Conservation (phyloP, 192 early-diverging fungal genomes). For the Coemansia sp. region DNA sequence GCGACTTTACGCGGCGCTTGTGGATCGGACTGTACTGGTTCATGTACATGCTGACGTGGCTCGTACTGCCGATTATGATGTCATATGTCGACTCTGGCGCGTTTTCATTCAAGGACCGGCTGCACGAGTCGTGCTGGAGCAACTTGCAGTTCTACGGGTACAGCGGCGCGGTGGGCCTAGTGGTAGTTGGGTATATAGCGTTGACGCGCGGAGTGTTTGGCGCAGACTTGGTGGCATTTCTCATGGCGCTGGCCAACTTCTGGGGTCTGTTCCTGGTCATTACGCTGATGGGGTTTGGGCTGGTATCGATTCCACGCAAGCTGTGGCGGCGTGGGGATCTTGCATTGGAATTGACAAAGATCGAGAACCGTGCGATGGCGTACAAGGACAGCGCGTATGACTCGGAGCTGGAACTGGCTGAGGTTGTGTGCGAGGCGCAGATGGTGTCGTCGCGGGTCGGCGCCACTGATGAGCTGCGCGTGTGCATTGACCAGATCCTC, state of each 20-base stretch:
- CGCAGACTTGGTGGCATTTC: constrained; percentile 66
- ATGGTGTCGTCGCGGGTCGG: constrained; percentile 36
- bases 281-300: constrained; percentile 91
- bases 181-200: constrained; percentile 76
- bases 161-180: constrained; percentile 67
- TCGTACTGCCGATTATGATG: constrained; percentile 82
- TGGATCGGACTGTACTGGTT: constrained; percentile 93
- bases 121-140: constrained; percentile 76
- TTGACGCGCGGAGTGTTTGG: constrained; percentile 59
- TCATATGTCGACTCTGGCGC: constrained; percentile 87
- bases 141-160: constrained; percentile 84
- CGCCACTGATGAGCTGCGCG: constrained; percentile 59
- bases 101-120: constrained; percentile 67
- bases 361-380: constrained; percentile 68
- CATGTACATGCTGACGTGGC: constrained; percentile 85
- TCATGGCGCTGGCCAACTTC: constrained; percentile 94
- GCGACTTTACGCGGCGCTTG: constrained; percentile 70
- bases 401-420: constrained; percentile 80
- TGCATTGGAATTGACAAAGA: constrained; percentile 61
- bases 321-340: constrained; percentile 80
- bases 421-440: constrained; percentile 51
- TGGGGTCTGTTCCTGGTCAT: constrained; percentile 91
- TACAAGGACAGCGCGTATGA: constrained; percentile 84
- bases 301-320: constrained; percentile 86
- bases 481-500: constrained; percentile 67